Evolutionary conservation across 768 basidiomycete genomes (phyloP).

Genomic region (Vararia minispora): DNA sequence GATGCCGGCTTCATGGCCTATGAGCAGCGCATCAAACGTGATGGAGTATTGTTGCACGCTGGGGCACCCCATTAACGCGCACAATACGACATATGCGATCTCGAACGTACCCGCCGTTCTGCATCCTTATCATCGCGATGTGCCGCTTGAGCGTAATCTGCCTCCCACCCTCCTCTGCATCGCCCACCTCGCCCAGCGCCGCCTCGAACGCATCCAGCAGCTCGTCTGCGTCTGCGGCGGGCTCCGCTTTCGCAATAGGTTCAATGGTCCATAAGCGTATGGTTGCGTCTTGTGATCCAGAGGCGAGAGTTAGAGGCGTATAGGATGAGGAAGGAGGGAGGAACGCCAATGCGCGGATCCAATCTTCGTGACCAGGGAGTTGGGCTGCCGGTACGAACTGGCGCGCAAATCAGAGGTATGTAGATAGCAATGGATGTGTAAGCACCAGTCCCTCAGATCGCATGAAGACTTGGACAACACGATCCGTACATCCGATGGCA

Average conservation of each 20-base stretch:
- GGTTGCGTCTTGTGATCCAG: conserved; percentile 91
- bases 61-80: conserved; percentile 5
- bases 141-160: conserved; percentile 89
- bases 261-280: conserved; percentile 90
- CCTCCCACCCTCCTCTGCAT: conserved; percentile 67
- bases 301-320: conserved; percentile 65
- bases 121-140: conserved; percentile 51
- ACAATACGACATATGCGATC: not conserved
- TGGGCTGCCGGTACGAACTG: conserved; percentile 52
- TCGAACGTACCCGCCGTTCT: conserved; percentile 24
- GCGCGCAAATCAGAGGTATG: not conserved
- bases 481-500: conserved; percentile 79
- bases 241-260: conserved; percentile 24
- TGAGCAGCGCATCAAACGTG: conserved; percentile 85
- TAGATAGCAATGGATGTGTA: conserved; percentile 5
- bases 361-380: conserved; percentile 87
- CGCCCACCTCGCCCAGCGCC: conserved; percentile 58
- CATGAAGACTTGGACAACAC: conserved; percentile 67
- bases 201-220: conserved; percentile 84
- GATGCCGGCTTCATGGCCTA: conserved; percentile 93
- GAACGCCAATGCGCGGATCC: conserved; percentile 81
- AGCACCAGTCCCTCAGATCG: conserved; percentile 44
- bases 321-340: conserved; percentile 21
- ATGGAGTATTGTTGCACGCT: conserved; percentile 55
- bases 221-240: conserved; percentile 43